Base-by-base conservation (phyloP, 2,329 filamentous ascomycete genomes). In the Hypoxylon sp. region DNA sequence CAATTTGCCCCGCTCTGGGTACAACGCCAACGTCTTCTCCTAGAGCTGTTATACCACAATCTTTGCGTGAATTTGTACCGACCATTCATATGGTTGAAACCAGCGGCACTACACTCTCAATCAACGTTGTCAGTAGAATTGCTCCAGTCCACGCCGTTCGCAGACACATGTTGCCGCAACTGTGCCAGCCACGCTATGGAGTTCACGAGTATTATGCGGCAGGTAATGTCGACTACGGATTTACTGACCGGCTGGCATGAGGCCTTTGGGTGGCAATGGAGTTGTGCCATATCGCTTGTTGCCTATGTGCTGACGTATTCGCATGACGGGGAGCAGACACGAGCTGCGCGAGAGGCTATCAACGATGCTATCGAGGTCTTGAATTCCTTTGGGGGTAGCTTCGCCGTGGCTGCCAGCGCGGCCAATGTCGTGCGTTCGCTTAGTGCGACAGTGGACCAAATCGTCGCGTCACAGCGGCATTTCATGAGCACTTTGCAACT, bases 181-280 rank as follows among this genome's bases (percentile, higher is more conserved):
- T 78, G 75, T 45, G 72, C 70, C n/a, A 65, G 64, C n/a, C 78
- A 80, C 60, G 77, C 77, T 4, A 76, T 80, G 44, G 69, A 74
- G 1, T 56, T 77, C 5, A 79, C 78, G 5, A 68, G 74, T 20
- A 79, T 81, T 14, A 74, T 76, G 52, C 73, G 77, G 16, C 78
- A 80, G 51, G 67, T 76, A 3, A 60, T 78, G 16, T 61, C 68
- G 1, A 51, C 61, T 4, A 78, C 77, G 2, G 70, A 73, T 11
- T 69, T 79, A 20, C 64, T 80, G 0, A 64, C 64, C 9, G 77
- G 78, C 6, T 79, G 76, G 76, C 72, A 77, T 51, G 75, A 79
- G 50, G 71, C 74, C 0, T 81, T 79, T 48, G 77, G 79, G 20
- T 81, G 77, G 72, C 79, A 81, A 66, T 81, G 79, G 78, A 78